phyloP scores from a whole-genome alignment of 306 rosid species.

The Arachis hypogaea region DNA sequence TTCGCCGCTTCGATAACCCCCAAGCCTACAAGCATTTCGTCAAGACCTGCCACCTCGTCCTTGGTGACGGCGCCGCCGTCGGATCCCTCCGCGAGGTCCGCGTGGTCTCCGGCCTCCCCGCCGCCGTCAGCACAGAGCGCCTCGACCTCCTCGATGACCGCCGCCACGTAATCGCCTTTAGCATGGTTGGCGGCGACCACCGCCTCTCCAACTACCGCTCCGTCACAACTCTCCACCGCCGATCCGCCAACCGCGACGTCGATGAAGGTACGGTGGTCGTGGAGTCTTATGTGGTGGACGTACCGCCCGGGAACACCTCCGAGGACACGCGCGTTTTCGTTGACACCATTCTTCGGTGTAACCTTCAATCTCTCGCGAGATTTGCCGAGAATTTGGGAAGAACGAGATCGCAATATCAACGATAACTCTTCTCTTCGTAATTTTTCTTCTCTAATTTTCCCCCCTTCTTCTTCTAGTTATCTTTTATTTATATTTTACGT shows the following conservation, averaged over 20 bases:
- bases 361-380: slow-evolving; percentile 87
- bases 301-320: slow-evolving; percentile 80
- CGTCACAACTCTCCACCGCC: slow-evolving; percentile 78
- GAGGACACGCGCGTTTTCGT: slow-evolving; percentile 84
- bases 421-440: neutral
- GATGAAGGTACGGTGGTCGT: slow-evolving; percentile 63
- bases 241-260: slow-evolving; percentile 41
- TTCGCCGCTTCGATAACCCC: slow-evolving; percentile 93
- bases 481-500: neutral
- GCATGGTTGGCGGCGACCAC: slow-evolving; percentile 96
- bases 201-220: slow-evolving; percentile 82
- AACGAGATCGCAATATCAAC: slow-evolving; percentile 37
- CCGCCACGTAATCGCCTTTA: slow-evolving; percentile 85
- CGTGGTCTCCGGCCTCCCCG: slow-evolving; percentile 93
- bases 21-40: slow-evolving; percentile 94
- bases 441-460: neutral
- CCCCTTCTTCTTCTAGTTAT: neutral
- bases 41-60: slow-evolving; percentile 87
- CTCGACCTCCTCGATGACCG: slow-evolving; percentile 94
- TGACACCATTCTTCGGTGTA: slow-evolving; percentile 91
- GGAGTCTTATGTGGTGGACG: slow-evolving; percentile 96
- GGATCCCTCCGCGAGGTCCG: slow-evolving; percentile 85
- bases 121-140: slow-evolving; percentile 82
- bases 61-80: slow-evolving; percentile 77
- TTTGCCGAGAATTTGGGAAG: slow-evolving; percentile 62